Conservation (phyloP, 1,284 basidiomycete genomes). For the Heterobasidion irregulare region DNA sequence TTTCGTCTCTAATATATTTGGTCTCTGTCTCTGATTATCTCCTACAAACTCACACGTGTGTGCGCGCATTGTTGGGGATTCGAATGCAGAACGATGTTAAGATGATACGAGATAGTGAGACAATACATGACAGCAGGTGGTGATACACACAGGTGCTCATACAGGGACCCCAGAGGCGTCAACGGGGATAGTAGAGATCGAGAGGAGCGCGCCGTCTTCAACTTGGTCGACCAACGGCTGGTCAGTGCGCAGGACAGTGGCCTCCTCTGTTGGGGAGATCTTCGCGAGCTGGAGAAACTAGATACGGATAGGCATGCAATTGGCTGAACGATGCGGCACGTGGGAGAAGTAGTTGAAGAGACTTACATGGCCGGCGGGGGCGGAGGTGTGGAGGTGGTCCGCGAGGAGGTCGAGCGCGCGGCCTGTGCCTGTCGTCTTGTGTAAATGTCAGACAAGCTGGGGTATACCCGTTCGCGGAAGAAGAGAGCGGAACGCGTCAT, state of each 20-base stretch:
- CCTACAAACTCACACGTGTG: no score
- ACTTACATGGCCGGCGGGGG: slow-evolving; percentile 12
- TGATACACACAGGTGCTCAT: no score
- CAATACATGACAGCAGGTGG: no score
- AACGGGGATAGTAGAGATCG: background rate
- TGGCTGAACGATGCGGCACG: no score
- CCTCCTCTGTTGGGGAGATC: slow-evolving; percentile 5
- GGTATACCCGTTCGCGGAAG: background rate
- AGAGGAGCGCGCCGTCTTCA: slow-evolving; percentile 13
- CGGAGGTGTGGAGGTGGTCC: slow-evolving; percentile 16
- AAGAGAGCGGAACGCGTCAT: background rate
- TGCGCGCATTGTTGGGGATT: background rate
- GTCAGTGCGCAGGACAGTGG: slow-evolving; percentile 12
- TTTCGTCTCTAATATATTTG: no score
- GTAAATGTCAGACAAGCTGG: background rate
- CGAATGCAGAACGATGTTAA: background rate
- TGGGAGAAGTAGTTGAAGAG: no score
- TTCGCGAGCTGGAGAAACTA: slow-evolving; percentile 9
- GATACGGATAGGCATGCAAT: background rate
- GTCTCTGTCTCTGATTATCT: no score
- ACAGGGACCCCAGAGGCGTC: no score
- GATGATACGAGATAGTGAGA: no score
- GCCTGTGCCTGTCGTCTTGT: slow-evolving; percentile 26
- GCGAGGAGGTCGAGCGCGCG: slow-evolving; percentile 29
- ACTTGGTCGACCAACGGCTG: slow-evolving; percentile 14